A percentile compares a stretch with the other conserved stretches of the same genome.
These are phyloP conservation scores for Candida manassasensis DNA, from an alignment of 805 yeast species.

Conservation along the genomic window DNA sequence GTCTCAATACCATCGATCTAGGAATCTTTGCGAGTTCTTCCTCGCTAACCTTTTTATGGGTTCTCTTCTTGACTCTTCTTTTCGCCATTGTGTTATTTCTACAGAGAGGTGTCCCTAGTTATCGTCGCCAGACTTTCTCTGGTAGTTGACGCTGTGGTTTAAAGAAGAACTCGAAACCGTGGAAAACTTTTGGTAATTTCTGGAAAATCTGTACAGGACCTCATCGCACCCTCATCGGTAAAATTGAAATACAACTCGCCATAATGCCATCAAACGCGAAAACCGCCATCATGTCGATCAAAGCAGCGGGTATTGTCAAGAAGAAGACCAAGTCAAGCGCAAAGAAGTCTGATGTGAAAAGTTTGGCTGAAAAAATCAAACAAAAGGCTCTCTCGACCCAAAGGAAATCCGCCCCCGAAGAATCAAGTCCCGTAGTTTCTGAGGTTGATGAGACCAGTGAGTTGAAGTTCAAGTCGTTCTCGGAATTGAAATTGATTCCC, in stretches of 20 bases:
- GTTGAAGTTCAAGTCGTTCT: constrained; percentile 37
- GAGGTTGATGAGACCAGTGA: constrained; percentile 17
- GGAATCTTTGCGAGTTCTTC: constrained; percentile 76
- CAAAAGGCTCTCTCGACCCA: constrained; percentile 26
- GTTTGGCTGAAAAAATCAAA: constrained; percentile 54
- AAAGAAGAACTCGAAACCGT: too few species aligned
- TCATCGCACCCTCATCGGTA: constrained; percentile 4
- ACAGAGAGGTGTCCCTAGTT: too few species aligned
- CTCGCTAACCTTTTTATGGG: constrained; percentile 63
- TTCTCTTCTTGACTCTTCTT: constrained; percentile 68
- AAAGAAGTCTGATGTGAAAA: constrained; percentile 34
- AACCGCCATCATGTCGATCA: constrained; percentile 3
- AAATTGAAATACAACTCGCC: background rate
- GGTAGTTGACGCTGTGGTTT: too few species aligned
- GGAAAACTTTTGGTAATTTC: background rate
- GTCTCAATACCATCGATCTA: constrained; percentile 87
- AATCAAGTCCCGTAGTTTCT: constrained; percentile 2
- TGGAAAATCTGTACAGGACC: constrained; percentile 3
- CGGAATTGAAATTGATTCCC: constrained; percentile 62
- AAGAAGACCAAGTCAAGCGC: constrained; percentile 11
- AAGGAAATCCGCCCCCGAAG: constrained; percentile 8
- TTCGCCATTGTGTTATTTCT: constrained; percentile 39
- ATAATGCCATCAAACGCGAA: background rate
- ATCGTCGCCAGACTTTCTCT: too few species aligned
- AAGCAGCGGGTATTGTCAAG: constrained; percentile 8